A percentile compares a stretch with the other conserved stretches of the same genome.
These are phyloP conservation scores for Luffa aegyptiaca DNA, from an alignment of 306 rosid species.

Conservation along the genomic window DNA sequence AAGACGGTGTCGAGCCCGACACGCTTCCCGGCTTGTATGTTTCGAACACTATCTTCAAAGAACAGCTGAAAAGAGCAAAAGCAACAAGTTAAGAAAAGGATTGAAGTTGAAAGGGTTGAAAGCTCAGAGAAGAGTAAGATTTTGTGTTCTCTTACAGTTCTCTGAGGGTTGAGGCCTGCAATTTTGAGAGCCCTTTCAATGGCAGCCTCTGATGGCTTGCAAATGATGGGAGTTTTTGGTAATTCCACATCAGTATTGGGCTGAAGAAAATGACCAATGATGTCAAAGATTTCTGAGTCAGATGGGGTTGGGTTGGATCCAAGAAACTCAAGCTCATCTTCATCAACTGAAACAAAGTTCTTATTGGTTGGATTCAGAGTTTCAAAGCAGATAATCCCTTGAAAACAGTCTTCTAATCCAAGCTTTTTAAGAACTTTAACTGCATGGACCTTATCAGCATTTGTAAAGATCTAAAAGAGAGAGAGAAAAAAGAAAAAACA, in stretches of 20 bases:
- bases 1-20: constrained; percentile 80
- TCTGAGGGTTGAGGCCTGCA: constrained; percentile 70
- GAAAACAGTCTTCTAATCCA: constrained; percentile 87
- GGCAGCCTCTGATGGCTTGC: constrained; percentile 72
- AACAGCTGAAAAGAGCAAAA: constrained; percentile 46
- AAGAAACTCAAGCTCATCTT: constrained; percentile 64
- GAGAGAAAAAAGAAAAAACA: not conserved
- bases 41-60: constrained; percentile 90
- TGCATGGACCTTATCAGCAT: constrained; percentile 79
- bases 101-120: not conserved
- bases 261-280: constrained; percentile 54
- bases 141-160: constrained; percentile 51
- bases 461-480: constrained; percentile 69
- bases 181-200: constrained; percentile 66
- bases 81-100: not conserved
- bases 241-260: constrained; percentile 30
- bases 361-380: constrained; percentile 70
- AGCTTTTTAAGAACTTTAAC: constrained; percentile 63
- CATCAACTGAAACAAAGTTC: constrained; percentile 48
- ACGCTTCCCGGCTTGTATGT: constrained; percentile 79
- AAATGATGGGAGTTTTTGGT: constrained; percentile 80
- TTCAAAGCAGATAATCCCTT: constrained; percentile 91
- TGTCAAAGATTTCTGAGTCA: constrained; percentile 57
- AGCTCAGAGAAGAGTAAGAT: not conserved
- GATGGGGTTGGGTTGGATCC: constrained; percentile 20